Conservation (phyloP, 805 yeast genomes). For the Schizosaccharomyces japonicus region DNA sequence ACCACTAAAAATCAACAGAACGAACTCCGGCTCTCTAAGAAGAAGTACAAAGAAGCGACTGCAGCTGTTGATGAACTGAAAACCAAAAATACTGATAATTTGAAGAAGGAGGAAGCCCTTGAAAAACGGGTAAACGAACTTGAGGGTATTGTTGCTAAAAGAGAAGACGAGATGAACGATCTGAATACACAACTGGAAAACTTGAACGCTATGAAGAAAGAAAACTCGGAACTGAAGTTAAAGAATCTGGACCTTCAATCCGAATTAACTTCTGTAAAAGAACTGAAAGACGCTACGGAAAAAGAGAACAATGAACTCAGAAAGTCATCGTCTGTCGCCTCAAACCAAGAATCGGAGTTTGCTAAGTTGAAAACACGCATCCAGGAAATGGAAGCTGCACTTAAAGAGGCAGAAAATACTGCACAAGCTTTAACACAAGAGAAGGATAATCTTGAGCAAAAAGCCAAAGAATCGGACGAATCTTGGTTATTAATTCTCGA, state of each 20-base stretch:
- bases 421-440: background rate
- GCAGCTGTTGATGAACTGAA: too few relatives aligned
- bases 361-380: too few relatives aligned
- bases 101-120: conserved; percentile 4
- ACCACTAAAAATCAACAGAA: background rate
- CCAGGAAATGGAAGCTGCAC: too few relatives aligned
- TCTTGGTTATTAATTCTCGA: conserved; percentile 1
- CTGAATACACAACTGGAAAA: conserved; percentile 3
- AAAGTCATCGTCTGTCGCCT: too few relatives aligned
- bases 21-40: background rate
- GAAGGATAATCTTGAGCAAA: background rate
- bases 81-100: too few relatives aligned
- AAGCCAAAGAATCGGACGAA: background rate
- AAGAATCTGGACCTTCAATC: conserved; percentile 10
- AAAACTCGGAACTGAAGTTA: conserved; percentile 7
- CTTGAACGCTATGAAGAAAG: conserved; percentile 7
- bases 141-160: background rate
- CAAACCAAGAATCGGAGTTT: too few relatives aligned
- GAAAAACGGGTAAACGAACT: conserved; percentile 5
- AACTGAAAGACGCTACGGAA: conserved; percentile 14
- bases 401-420: conserved; percentile 29
- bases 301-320: too few relatives aligned
- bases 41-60: conserved; percentile 2
- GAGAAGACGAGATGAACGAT: conserved; percentile 5
- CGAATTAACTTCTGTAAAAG: conserved; percentile 14